phyloP scores from a whole-genome alignment of 1,139 yeast genomes.

The Pichia sp. region DNA sequence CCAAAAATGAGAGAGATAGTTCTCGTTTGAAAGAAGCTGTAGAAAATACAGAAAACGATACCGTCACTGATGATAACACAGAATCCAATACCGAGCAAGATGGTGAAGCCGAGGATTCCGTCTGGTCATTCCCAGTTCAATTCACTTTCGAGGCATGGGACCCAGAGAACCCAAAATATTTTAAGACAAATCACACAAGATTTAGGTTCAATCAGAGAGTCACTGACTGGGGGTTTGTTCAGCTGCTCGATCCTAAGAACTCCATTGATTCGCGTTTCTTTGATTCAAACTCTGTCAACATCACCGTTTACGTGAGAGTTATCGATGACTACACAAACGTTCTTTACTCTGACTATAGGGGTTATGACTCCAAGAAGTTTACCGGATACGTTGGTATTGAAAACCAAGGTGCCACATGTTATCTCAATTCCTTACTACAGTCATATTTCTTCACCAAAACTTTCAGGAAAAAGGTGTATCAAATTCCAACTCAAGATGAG shows the following conservation, averaged over 20 bases:
- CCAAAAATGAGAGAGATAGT: slow-evolving; percentile 23
- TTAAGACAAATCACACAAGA: slow-evolving; percentile 59
- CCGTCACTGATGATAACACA: slow-evolving; percentile 11
- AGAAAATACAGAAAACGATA: neutral
- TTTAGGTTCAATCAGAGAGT: slow-evolving; percentile 75
- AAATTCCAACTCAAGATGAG: slow-evolving; percentile 71
- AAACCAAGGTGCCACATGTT: slow-evolving; percentile 98
- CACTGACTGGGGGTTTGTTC: slow-evolving; percentile 94
- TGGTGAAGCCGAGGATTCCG: no score
- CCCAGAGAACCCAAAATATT: slow-evolving; percentile 59
- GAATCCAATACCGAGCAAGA: no score
- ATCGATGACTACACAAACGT: slow-evolving; percentile 91
- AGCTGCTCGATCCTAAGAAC: slow-evolving; percentile 55
- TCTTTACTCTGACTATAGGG: slow-evolving; percentile 79
- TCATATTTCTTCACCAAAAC: slow-evolving; percentile 80
- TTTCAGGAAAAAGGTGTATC: slow-evolving; percentile 80
- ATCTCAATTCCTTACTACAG: slow-evolving; percentile 83
- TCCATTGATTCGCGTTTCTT: slow-evolving; percentile 33
- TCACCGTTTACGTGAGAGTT: slow-evolving; percentile 71
- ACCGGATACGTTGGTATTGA: slow-evolving; percentile 92
- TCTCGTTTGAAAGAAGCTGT: slow-evolving; percentile 6
- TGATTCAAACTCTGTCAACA: slow-evolving; percentile 52
- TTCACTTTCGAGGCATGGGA: slow-evolving; percentile 84
- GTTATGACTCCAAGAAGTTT: slow-evolving; percentile 78
- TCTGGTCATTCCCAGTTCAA: slow-evolving; percentile 88